phyloP scores from a whole-genome alignment of 192 early-diverging fungal genomes.

The Linnemannia exigua region DNA sequence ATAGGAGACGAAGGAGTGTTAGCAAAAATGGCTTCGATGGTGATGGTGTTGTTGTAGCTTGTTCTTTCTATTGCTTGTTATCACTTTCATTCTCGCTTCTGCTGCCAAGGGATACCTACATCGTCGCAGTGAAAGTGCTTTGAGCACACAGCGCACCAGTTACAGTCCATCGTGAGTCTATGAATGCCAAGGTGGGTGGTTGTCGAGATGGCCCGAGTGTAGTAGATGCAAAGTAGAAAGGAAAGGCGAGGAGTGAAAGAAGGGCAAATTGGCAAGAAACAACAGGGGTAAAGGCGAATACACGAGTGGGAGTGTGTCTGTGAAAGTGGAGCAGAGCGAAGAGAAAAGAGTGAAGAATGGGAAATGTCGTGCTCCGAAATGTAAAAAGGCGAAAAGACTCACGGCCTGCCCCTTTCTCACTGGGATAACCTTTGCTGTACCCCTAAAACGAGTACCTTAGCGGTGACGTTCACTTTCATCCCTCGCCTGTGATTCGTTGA shows the following conservation, averaged over 20 bases:
- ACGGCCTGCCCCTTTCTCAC: not conserved
- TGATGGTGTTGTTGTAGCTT: no score
- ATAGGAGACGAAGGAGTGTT: not conserved
- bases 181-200: not conserved
- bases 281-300: not conserved
- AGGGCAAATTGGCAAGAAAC: not conserved
- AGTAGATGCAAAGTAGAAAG: not conserved
- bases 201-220: not conserved
- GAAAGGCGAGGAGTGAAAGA: not conserved
- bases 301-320: not conserved
- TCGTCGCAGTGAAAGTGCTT: constrained; percentile 53
- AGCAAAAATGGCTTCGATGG: not conserved
- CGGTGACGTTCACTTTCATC: constrained; percentile 20
- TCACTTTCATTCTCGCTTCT: not conserved
- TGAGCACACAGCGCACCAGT: constrained; percentile 57
- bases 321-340: not conserved
- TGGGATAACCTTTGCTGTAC: constrained; percentile 21
- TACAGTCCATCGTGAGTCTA: constrained; percentile 40
- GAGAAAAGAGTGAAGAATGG: not conserved
- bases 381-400: not conserved
- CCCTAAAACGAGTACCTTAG: constrained; percentile 51
- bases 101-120: constrained; percentile 20
- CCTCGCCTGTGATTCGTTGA: not conserved
- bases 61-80: not conserved
- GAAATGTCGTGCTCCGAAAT: not conserved